Conservation (phyloP, 805 yeast genomes). For the baker's yeast (Saccharomyces cerevisiae) region DNA sequence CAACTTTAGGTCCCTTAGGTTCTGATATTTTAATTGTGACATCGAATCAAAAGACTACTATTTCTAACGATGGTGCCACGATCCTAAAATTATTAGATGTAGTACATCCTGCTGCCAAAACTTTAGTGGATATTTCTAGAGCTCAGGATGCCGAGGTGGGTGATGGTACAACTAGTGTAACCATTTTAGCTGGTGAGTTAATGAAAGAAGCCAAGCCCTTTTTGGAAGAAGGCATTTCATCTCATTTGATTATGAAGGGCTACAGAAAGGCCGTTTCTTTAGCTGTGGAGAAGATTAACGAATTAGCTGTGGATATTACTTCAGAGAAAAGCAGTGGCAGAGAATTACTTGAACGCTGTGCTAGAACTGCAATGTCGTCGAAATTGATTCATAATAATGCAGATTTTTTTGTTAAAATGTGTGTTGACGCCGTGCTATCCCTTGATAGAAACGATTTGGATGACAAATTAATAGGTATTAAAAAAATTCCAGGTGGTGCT, state of each 20-base stretch:
- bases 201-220: slow-evolving; percentile 83
- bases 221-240: slow-evolving; percentile 92
- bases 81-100: slow-evolving; percentile 85
- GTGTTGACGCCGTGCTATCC: slow-evolving; percentile 86
- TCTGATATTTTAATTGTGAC: slow-evolving; percentile 88
- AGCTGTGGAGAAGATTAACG: slow-evolving; percentile 65
- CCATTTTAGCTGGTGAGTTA: slow-evolving; percentile 89
- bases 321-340: slow-evolving; percentile 46
- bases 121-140: slow-evolving; percentile 86
- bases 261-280: slow-evolving; percentile 72
- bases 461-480: slow-evolving; percentile 86
- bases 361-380: slow-evolving; percentile 95
- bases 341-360: slow-evolving; percentile 79
- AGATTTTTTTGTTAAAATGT: slow-evolving; percentile 88
- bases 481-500: slow-evolving; percentile 92
- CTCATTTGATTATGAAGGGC: slow-evolving; percentile 83
- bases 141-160: slow-evolving; percentile 98
- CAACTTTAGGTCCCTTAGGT: slow-evolving; percentile 96
- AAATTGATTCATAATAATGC: slow-evolving; percentile 84
- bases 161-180: slow-evolving; percentile 95
- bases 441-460: slow-evolving; percentile 80
- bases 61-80: slow-evolving; percentile 98
- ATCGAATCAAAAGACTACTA: slow-evolving; percentile 78
- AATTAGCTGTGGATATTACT: slow-evolving; percentile 64
- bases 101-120: slow-evolving; percentile 97